Evolutionary conservation across 306 rosid species (phyloP), one percentile per base, ranked within the genome.

Genomic region (Senna siamea): DNA sequence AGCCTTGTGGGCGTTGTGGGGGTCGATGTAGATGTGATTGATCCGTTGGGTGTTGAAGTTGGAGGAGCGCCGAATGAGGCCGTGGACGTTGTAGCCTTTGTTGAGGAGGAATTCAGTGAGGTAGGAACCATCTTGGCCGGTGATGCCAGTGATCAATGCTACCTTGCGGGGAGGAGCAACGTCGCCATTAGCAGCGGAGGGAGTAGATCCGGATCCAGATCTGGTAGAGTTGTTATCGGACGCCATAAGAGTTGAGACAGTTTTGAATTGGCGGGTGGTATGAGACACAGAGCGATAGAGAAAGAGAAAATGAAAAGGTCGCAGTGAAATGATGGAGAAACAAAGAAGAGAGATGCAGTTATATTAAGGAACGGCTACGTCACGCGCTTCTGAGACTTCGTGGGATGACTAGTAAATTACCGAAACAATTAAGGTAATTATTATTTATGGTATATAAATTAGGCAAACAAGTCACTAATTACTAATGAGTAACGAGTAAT

Each of bases 21-120:
- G 99, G 13, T 95, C 99, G 55, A 95, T 89, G 83, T 95, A 95
- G 90, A 95, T 95, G 91, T 94, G 99, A 37, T 94, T 90, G 88
- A 94, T 94, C 47, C 99, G 85, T 69, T 94, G 99, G 17, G 97
- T 92, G 79, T 94, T 94, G 89, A 94, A 94, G 78, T 94, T 94
- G 23, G 99, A 94, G 11, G 99, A 92, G 44, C 99, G 89, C 8
- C 99, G 95, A 82, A 94, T 94, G 54, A 94, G 82, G 5, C 99
- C 99, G 81, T 94, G 96, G 20, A 94, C 99, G 44, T 90, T 90
- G 81, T 94, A 94, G 8, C 90, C 97, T 58, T 92, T 94, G 68
- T 86, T 22, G 7, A 94, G 93, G 11, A 94, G 91, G 19, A 94
- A 92, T 70, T 94, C 99, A 2, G 99, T 94, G 30, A 94, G 92